Evolutionary conservation across 2,329 filamentous ascomycete genomes (phyloP).

Genomic region (Ceratocystis albifundus): DNA sequence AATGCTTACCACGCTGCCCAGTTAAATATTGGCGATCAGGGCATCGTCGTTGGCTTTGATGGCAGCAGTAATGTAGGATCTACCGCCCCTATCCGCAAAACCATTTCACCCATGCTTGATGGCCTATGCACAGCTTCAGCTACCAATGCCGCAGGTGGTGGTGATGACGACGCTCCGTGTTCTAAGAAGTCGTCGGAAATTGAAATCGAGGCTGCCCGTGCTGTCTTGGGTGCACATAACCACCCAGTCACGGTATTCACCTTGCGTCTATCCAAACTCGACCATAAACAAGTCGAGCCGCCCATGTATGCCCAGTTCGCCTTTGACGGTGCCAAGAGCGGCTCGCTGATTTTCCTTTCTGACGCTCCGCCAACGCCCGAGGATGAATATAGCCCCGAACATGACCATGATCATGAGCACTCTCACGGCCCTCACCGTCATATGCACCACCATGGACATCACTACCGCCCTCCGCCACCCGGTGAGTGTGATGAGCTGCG

Average conservation of each 20-base stretch:
- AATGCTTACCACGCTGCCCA: conserved; percentile 16
- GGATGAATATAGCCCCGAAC: not conserved
- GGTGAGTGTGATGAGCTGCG: not conserved
- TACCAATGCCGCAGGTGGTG: not conserved
- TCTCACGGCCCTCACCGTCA: not conserved
- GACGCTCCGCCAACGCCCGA: conserved; percentile 10
- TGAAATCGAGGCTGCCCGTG: conserved; percentile 15
- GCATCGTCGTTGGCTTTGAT: conserved; percentile 12
- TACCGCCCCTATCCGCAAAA: conserved; percentile 15
- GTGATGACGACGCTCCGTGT: not conserved
- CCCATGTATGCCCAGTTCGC: conserved; percentile 20
- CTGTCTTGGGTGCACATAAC: conserved; percentile 3
- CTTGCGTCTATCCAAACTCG: conserved; percentile 14
- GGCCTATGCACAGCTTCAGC: conserved; percentile 15
- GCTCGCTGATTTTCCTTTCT: conserved; percentile 20
- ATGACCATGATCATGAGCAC: not conserved
- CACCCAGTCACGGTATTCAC: conserved; percentile 20
- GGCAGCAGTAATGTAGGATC: not conserved
- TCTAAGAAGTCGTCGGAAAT: conserved; percentile 20
- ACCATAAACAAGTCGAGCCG: conserved; percentile 16
- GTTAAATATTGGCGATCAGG: conserved; percentile 20
- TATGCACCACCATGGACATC: not conserved
- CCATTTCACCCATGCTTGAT: conserved; percentile 18
- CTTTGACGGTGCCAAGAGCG: conserved; percentile 19
- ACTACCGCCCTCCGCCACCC: not conserved